A percentile compares a stretch with the other conserved stretches of the same genome.
phyloP scores from a whole-genome alignment of 805 yeast genomes.

The Candida dajiaensis region DNA sequence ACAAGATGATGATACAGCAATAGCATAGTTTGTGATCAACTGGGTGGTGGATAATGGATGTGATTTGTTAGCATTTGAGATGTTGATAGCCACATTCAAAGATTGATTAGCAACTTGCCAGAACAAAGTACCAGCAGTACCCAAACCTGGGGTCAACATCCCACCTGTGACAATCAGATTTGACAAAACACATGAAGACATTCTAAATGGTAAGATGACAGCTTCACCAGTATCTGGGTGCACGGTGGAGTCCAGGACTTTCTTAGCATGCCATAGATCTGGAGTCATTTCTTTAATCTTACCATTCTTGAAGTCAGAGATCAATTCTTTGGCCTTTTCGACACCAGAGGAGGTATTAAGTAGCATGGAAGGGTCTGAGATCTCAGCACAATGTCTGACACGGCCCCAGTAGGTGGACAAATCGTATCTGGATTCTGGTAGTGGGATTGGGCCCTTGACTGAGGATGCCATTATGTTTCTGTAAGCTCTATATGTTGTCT shows the following conservation, averaged over 20 bases:
- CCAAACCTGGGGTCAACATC: slow-evolving; percentile 93
- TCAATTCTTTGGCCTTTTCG: slow-evolving; percentile 52
- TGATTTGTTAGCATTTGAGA: slow-evolving; percentile 93
- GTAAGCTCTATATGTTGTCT: no score
- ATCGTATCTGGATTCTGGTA: slow-evolving; percentile 80
- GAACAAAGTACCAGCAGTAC: slow-evolving; percentile 84
- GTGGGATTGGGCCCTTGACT: slow-evolving; percentile 70
- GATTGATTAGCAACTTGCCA: slow-evolving; percentile 99
- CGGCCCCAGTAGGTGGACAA: slow-evolving; percentile 86
- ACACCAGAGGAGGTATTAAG: slow-evolving; percentile 64
- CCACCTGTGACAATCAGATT: slow-evolving; percentile 95
- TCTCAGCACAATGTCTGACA: slow-evolving; percentile 88
- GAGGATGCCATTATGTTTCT: slow-evolving; percentile 72
- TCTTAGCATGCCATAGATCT: slow-evolving; percentile 84
- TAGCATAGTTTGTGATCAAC: slow-evolving; percentile 67
- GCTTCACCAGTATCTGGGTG: slow-evolving; percentile 98
- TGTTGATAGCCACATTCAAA: slow-evolving; percentile 92
- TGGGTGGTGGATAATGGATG: slow-evolving; percentile 82
- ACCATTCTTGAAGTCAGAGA: slow-evolving; percentile 74
- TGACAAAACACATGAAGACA: slow-evolving; percentile 93
- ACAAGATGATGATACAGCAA: slow-evolving; percentile 94
- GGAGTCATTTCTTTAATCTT: slow-evolving; percentile 60
- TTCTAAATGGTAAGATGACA: slow-evolving; percentile 88
- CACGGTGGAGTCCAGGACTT: slow-evolving; percentile 80
- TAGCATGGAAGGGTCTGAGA: slow-evolving; percentile 88